Conservation (phyloP, 2,329 filamentous ascomycete genomes). For the Arthrobotrys conoides region DNA sequence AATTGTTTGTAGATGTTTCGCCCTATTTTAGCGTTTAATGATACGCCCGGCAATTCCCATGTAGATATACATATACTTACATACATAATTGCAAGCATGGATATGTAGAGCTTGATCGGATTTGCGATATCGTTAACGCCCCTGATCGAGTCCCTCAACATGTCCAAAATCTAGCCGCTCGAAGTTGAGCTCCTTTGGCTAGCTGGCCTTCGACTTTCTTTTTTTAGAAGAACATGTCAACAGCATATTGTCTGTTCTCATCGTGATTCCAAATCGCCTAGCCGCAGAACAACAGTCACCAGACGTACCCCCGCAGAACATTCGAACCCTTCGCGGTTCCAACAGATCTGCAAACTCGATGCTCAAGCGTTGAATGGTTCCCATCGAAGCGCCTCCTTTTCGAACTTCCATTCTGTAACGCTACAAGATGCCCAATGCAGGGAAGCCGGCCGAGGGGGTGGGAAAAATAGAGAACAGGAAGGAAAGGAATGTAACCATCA, state of each 20-base stretch:
- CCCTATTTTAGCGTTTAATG: not conserved
- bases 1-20: slow-evolving; percentile 5
- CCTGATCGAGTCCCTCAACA: not conserved
- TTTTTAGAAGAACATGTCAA: slow-evolving; percentile 9
- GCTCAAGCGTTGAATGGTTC: slow-evolving; percentile 3
- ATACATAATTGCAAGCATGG: not conserved
- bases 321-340: not conserved
- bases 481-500: slow-evolving; percentile 41
- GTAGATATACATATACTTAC: too few species aligned
- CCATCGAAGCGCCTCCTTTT: slow-evolving; percentile 32
- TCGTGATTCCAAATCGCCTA: slow-evolving; percentile 23
- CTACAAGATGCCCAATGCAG: slow-evolving; percentile 6
- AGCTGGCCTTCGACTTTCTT: not conserved
- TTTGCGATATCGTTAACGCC: slow-evolving; percentile 4
- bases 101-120: not conserved
- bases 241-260: not conserved
- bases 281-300: too few species aligned
- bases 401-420: slow-evolving; percentile 26
- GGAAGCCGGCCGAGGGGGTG: not conserved
- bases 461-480: slow-evolving; percentile 16
- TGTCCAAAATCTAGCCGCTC: not conserved
- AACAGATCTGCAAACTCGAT: not conserved
- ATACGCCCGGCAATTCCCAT: too few species aligned
- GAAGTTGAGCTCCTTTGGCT: not conserved
- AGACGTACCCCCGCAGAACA: not conserved